These are phyloP conservation scores for Vaccinium darrowii DNA, from an alignment of 148 eudicot genomes.

Conservation along the genomic window DNA sequence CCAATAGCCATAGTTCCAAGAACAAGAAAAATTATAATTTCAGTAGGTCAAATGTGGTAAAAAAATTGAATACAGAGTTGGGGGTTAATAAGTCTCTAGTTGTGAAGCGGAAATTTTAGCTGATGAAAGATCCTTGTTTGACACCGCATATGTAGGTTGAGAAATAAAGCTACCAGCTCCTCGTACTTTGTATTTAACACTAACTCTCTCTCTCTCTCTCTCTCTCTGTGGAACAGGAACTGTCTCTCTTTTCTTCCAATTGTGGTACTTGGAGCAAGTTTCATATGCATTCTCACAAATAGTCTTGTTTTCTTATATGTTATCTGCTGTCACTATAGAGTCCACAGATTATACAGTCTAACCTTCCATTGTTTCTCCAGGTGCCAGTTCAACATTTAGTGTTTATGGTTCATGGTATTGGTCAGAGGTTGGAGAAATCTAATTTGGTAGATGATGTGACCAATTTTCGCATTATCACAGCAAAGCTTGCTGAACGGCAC, in stretches of 20 bases:
- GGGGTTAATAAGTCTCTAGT: too few relatives aligned
- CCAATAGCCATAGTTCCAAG: too few relatives aligned
- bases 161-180: not conserved
- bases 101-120: too few relatives aligned
- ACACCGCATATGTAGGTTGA: not conserved
- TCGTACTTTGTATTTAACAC: not conserved
- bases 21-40: too few relatives aligned
- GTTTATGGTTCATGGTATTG: constrained; percentile 99
- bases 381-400: constrained; percentile 96
- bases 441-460: constrained; percentile 92
- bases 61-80: too few relatives aligned
- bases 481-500: constrained; percentile 81
- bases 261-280: not conserved
- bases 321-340: not conserved
- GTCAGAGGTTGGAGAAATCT: constrained; percentile 95
- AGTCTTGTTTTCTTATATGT: not conserved
- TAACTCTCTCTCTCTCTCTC: not conserved
- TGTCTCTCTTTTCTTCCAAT: not conserved
- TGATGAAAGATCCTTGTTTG: not conserved
- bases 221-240: not conserved
- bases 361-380: constrained; percentile 30
- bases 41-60: too few relatives aligned
- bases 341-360: not conserved
- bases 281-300: not conserved
- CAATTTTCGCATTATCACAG: constrained; percentile 71